These are phyloP conservation scores for Heterobasidion annosum DNA, from an alignment of 1,284 basidiomycete genomes.

Conservation along the genomic window DNA sequence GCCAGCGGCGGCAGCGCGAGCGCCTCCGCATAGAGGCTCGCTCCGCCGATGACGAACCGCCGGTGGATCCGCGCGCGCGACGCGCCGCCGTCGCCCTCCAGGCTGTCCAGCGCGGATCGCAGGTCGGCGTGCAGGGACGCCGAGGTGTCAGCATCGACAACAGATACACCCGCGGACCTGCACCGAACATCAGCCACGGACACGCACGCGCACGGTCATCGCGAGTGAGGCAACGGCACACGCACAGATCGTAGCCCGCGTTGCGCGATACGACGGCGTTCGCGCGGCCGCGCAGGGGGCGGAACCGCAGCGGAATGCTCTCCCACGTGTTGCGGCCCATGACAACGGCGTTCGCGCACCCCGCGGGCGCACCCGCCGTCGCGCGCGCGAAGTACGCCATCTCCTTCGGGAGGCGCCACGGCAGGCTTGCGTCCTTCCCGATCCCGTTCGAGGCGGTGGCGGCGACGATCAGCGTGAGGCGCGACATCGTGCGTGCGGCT, in stretches of 20 bases:
- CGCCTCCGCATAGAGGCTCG: constrained; percentile 72
- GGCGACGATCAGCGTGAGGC: constrained; percentile 88
- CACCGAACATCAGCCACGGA: neutral
- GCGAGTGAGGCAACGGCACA: constrained; percentile 7
- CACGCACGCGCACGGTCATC: neutral
- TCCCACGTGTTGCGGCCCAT: constrained; percentile 99
- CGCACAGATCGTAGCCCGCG: constrained; percentile 55
- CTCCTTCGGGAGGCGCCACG: constrained; percentile 87
- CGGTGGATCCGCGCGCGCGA: constrained; percentile 27
- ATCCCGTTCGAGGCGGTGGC: constrained; percentile 87
- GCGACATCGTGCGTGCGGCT: constrained; percentile 25
- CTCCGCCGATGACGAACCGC: constrained; percentile 86
- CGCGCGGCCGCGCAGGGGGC: constrained; percentile 70
- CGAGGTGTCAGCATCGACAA: neutral
- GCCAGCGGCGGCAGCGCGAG: constrained; percentile 34
- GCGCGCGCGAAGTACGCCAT: constrained; percentile 89
- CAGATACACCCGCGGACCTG: neutral
- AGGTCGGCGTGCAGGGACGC: constrained; percentile 7
- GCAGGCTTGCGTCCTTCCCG: constrained; percentile 68
- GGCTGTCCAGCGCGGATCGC: constrained; percentile 4
- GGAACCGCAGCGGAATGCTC: constrained; percentile 85
- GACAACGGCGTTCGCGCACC: constrained; percentile 69
- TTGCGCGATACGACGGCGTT: constrained; percentile 82
- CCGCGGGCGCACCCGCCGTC: constrained; percentile 53
- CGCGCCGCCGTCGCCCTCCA: constrained; percentile 6